Conservation (phyloP, 1,139 yeast genomes). For the Spathaspora sp. region DNA sequence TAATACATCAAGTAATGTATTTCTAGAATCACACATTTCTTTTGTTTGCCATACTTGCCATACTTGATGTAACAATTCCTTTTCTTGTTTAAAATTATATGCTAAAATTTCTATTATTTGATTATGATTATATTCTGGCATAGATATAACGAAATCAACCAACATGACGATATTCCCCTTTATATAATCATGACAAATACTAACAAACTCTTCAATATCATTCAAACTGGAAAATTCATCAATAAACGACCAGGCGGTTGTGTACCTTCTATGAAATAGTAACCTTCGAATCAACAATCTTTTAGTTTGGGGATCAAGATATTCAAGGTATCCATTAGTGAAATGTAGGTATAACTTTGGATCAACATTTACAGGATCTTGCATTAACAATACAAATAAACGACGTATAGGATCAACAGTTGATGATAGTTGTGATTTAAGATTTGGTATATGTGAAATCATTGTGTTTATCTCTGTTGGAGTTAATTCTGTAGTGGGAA, state of each 20-base stretch:
- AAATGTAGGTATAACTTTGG: slow-evolving; percentile 28
- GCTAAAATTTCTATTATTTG: slow-evolving; percentile 3
- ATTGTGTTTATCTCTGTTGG: background rate
- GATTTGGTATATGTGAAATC: background rate
- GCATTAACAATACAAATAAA: slow-evolving; percentile 29
- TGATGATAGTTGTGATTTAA: slow-evolving; percentile 4
- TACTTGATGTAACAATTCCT: background rate
- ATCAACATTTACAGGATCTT: slow-evolving; percentile 33
- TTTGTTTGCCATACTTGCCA: background rate
- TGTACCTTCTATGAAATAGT: slow-evolving; percentile 31
- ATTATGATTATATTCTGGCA: slow-evolving; percentile 8
- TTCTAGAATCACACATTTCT: background rate
- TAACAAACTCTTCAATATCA: slow-evolving; percentile 40
- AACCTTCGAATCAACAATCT: slow-evolving; percentile 27
- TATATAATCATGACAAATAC: slow-evolving; percentile 7
- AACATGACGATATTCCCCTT: slow-evolving; percentile 8
- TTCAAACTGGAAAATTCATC: slow-evolving; percentile 30
- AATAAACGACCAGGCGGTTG: slow-evolving; percentile 31
- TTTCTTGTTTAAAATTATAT: background rate
- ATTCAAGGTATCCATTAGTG: slow-evolving; percentile 13
- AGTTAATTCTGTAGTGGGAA: background rate
- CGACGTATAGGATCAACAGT: slow-evolving; percentile 31
- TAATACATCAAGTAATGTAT: slow-evolving; percentile 2
- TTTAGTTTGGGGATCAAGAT: slow-evolving; percentile 22
- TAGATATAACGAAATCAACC: slow-evolving; percentile 11